Evolutionary conservation across 116 monocot genomes (phyloP).

Genomic region (Trichopus zeylanicus): DNA sequence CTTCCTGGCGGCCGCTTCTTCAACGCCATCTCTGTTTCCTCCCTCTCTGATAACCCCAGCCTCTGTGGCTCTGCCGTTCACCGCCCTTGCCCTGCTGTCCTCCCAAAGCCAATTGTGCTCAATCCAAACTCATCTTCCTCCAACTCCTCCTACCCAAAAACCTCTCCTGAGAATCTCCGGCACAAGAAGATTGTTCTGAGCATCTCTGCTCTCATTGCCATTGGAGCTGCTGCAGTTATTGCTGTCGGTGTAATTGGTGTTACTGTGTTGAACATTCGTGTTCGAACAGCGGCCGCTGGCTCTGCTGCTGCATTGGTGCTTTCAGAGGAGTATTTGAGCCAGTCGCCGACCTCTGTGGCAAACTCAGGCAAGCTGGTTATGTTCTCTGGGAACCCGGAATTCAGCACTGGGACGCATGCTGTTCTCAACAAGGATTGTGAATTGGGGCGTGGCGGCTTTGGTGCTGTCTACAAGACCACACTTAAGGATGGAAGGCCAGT

Average conservation of each 20-base stretch:
- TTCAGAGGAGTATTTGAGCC: slow-evolving; percentile 26
- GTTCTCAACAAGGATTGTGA: slow-evolving; percentile 56
- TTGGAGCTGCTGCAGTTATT: slow-evolving; percentile 41
- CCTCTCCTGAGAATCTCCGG: slow-evolving; percentile 5
- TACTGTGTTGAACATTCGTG: slow-evolving; percentile 37
- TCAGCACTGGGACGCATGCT: slow-evolving; percentile 38
- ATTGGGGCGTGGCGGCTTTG: slow-evolving; percentile 55
- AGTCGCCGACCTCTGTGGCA: slow-evolving; percentile 24
- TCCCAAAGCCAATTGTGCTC: slow-evolving; percentile 64
- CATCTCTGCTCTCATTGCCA: slow-evolving; percentile 60
- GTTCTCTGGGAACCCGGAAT: slow-evolving; percentile 37
- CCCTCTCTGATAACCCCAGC: slow-evolving; percentile 36
- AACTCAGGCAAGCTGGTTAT: slow-evolving; percentile 53
- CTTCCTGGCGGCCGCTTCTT: slow-evolving; percentile 58
- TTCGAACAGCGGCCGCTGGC: slow-evolving; percentile 18
- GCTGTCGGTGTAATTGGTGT: slow-evolving; percentile 42
- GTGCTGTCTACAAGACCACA: slow-evolving; percentile 47
- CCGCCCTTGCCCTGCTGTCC: slow-evolving; percentile 38
- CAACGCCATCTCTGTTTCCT: slow-evolving; percentile 42
- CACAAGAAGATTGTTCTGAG: slow-evolving; percentile 60
- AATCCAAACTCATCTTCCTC: slow-evolving; percentile 49
- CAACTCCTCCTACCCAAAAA: not conserved
- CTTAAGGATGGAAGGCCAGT: slow-evolving; percentile 41
- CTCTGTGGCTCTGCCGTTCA: slow-evolving; percentile 52
- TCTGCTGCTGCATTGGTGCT: slow-evolving; percentile 21